Percentiles rank a stretch among this genome's conserved stretches.
Evolutionary conservation across 768 basidiomycete species (phyloP).

Genomic region (Cubamyces lactineus): DNA sequence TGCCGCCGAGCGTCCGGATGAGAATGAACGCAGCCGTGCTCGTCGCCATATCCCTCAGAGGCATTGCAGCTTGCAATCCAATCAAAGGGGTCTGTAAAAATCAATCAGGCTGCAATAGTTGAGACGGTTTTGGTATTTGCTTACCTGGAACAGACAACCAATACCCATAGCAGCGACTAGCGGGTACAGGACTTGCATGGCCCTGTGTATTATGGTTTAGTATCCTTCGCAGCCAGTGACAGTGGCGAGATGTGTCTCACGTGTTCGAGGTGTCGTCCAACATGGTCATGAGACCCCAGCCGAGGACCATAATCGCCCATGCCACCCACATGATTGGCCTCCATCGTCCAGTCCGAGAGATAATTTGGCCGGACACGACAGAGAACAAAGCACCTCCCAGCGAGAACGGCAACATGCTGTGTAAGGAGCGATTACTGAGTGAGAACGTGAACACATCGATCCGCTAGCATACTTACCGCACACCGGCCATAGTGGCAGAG

Average conservation of each 20-base stretch:
- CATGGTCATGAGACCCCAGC: slow-evolving; percentile 74
- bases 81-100: slow-evolving; percentile 60
- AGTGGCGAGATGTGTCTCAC: slow-evolving; percentile 33
- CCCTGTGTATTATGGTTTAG: slow-evolving; percentile 29
- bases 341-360: slow-evolving; percentile 62
- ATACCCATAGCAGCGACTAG: slow-evolving; percentile 67
- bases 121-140: neutral
- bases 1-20: slow-evolving; percentile 76
- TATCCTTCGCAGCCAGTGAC: neutral
- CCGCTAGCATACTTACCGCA: slow-evolving; percentile 47
- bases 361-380: slow-evolving; percentile 56
- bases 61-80: slow-evolving; percentile 86
- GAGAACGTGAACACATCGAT: neutral
- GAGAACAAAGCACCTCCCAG: slow-evolving; percentile 60
- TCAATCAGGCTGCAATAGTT: neutral
- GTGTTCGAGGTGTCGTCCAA: slow-evolving; percentile 58
- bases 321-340: slow-evolving; percentile 64
- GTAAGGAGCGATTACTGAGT: neutral
- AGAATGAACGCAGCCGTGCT: slow-evolving; percentile 73
- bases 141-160: slow-evolving; percentile 64
- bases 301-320: slow-evolving; percentile 60
- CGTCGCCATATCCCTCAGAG: slow-evolving; percentile 84
- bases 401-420: slow-evolving; percentile 76
- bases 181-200: slow-evolving; percentile 63
- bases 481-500: slow-evolving; percentile 70